Evolutionary conservation across 1,284 basidiomycete genomes (phyloP), one percentile per base, ranked within the genome.

Genomic region (Apiotrichum siamense): DNA sequence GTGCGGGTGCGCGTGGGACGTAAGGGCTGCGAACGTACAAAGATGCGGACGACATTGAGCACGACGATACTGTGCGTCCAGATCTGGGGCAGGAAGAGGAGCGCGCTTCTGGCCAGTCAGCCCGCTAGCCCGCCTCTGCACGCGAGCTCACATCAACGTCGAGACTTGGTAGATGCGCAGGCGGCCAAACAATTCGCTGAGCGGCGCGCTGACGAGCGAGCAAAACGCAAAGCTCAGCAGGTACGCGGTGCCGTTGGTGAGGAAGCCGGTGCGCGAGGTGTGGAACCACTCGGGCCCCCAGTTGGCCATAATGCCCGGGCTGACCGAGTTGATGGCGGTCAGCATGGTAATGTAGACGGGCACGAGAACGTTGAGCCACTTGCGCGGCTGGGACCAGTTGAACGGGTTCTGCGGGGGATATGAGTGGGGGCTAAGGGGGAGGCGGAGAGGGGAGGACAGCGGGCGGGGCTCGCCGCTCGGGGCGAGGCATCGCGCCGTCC

Each of bases 41-140:
- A 65, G 44, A 59, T 68, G 1, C 77, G 58, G 0, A 70, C 62
- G 23, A 70, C 63, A 27, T 72, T 60, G 7, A 73, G 55, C 3
- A 62, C 70, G n/a, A 55, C 49, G 42, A 67, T 63, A 47, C 62
- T 68, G 12, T 57, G 63, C 0, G 64, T 57, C 7, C 67, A 54
- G 0, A 67, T 61, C 52, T 72, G 69, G 1, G 73, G 73, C 10
- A 75, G 45, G 59, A 71, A 75, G 4, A 74, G 57, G 13, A 75
- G n/a, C 4, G 61, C 58, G 43, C 33, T 55, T 17, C 52, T 54
- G n/a, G 18, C 13, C 3, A 7, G n/a, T 29, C 26, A 42, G 26
- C 15, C 29, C 12, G 4, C 2, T n/a, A 23, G 21, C 20, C 17
- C 7, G 11, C 4, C 2, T 10, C 4, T 15, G 18, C 3, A 9